Conservation (phyloP, 208 protist genomes). For the Crithidia mellificae region DNA sequence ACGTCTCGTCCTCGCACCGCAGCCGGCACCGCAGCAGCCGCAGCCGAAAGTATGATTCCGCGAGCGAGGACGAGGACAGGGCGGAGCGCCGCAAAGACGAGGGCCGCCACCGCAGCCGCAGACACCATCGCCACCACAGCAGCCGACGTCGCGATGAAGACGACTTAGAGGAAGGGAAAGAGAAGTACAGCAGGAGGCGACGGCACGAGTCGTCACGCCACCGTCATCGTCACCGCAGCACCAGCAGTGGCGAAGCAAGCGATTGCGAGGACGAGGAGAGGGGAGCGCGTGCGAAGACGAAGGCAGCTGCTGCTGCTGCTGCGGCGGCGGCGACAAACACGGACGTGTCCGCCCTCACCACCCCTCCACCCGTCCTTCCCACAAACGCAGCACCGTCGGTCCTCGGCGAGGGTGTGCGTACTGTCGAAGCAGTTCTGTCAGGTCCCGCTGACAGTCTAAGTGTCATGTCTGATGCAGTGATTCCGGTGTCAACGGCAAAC, state of each 20-base stretch:
- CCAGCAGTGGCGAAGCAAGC: background rate
- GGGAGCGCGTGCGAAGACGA: background rate
- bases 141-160: slow-evolving; percentile 6
- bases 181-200: background rate
- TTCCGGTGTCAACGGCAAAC: too few relatives aligned
- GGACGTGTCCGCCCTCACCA: too few relatives aligned
- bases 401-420: too few relatives aligned
- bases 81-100: background rate
- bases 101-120: slow-evolving; percentile 10
- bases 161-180: background rate
- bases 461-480: background rate
- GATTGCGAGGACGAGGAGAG: background rate
- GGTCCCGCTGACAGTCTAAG: background rate
- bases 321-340: too few relatives aligned
- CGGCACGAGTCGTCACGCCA: background rate
- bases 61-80: background rate
- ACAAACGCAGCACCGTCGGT: too few relatives aligned
- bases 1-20: background rate
- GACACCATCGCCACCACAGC: slow-evolving; percentile 11
- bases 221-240: slow-evolving; percentile 13
- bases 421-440: too few relatives aligned
- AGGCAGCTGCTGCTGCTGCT: background rate
- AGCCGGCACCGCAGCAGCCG: background rate
- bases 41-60: too few relatives aligned
- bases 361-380: too few relatives aligned